A percentile compares a stretch with the other conserved stretches of the same genome.
Conservation (phyloP, 1,139 yeast species). For the Saccharomycopsis hybrid region DNA sequence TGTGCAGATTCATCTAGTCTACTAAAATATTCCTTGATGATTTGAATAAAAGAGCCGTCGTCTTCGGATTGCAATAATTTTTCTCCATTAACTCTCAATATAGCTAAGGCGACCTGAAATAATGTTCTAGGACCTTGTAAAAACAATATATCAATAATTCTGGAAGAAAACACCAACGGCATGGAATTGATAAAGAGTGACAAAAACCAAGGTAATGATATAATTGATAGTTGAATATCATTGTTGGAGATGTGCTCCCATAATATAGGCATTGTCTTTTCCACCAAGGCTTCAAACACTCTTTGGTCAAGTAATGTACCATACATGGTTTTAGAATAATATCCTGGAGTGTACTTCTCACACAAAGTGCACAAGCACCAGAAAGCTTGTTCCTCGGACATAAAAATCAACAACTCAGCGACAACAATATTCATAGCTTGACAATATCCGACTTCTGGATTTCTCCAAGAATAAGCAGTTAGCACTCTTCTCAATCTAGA, state of each 20-base stretch:
- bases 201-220: conserved; percentile 93
- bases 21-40: conserved; percentile 75
- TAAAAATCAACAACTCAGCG: conserved; percentile 86
- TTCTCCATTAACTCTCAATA: conserved; percentile 81
- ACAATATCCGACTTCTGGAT: conserved; percentile 96
- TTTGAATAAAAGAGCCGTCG: conserved; percentile 85
- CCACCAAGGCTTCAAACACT: conserved; percentile 86
- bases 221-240: conserved; percentile 92
- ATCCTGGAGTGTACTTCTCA: conserved; percentile 86
- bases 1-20: conserved; percentile 76
- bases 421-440: conserved; percentile 98
- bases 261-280: conserved; percentile 80
- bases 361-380: conserved; percentile 86
- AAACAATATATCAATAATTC: conserved; percentile 88
- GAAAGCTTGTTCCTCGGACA: conserved; percentile 96
- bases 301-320: conserved; percentile 92
- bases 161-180: conserved; percentile 90
- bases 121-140: conserved; percentile 84
- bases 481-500: conserved; percentile 76
- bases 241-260: conserved; percentile 74
- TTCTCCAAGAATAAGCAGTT: conserved; percentile 94
- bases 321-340: conserved; percentile 95
- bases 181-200: conserved; percentile 85
- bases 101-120: conserved; percentile 90
- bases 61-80: conserved; percentile 73